phyloP scores from a whole-genome alignment of 345 rosid genomes.

The Crucihimalaya himalaica region DNA sequence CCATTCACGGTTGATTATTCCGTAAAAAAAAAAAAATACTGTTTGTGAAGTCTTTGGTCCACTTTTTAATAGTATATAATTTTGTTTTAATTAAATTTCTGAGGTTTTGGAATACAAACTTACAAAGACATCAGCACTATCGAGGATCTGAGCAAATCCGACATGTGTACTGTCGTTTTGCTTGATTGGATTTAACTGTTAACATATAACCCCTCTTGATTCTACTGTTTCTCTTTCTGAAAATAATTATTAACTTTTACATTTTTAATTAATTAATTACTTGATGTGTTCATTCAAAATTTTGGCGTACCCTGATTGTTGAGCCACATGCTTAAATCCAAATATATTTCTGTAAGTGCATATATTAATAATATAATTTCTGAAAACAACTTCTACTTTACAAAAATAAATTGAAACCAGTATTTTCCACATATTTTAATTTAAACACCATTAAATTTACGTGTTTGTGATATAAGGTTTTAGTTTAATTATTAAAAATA shows the following conservation, averaged over 20 bases:
- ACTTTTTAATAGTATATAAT: background rate
- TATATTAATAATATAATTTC: background rate
- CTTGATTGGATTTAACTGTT: slow-evolving; percentile 47
- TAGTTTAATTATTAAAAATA: too few species aligned
- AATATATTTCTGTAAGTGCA: background rate
- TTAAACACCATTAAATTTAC: background rate
- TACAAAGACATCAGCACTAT: slow-evolving; percentile 20
- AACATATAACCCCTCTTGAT: slow-evolving; percentile 35
- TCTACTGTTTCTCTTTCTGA: slow-evolving; percentile 1
- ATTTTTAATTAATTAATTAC: background rate
- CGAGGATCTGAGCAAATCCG: slow-evolving; percentile 35
- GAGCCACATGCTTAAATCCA: slow-evolving; percentile 17
- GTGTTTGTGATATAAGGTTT: too few species aligned
- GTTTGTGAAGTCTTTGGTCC: slow-evolving; percentile 20
- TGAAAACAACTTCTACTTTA: background rate
- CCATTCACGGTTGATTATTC: slow-evolving; percentile 3
- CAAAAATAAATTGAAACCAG: background rate
- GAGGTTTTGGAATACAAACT: slow-evolving; percentile 9
- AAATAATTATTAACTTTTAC: background rate
- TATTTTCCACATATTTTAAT: background rate
- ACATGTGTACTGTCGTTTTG: slow-evolving; percentile 28
- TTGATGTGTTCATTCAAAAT: background rate
- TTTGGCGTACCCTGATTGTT: background rate
- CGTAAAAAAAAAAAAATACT: background rate
- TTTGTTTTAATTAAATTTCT: background rate